A percentile compares a stretch with the other conserved stretches of the same genome.
These are phyloP conservation scores for Termitomyces sp. DNA, from an alignment of 768 basidiomycete species.

Conservation along the genomic window DNA sequence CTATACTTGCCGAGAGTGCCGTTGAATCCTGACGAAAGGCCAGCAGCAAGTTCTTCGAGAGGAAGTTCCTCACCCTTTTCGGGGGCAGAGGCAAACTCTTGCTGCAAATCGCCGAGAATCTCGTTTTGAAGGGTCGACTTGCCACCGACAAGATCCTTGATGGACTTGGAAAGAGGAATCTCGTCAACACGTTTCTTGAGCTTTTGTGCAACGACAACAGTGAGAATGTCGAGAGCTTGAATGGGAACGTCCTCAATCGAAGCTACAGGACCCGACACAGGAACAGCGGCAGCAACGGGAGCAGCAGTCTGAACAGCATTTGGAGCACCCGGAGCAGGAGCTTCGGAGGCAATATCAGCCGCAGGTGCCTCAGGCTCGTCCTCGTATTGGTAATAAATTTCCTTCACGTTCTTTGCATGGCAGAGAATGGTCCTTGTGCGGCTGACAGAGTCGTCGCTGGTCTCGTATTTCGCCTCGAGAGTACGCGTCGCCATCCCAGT, in stretches of 20 bases:
- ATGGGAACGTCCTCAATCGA: constrained; percentile 88
- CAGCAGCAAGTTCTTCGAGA: constrained; percentile 91
- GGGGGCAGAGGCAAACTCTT: constrained; percentile 91
- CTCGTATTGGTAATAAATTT: constrained; percentile 97
- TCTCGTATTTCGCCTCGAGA: constrained; percentile 91
- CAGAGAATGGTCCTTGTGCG: constrained; percentile 81
- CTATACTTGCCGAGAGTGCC: constrained; percentile 95
- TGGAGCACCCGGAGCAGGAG: constrained; percentile 30
- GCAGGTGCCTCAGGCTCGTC: constrained; percentile 61
- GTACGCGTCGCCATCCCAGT: constrained; percentile 93
- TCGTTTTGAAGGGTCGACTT: constrained; percentile 99
- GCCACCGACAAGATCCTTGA: constrained; percentile 98
- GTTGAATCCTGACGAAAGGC: constrained; percentile 74
- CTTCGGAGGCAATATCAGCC: constrained; percentile 32
- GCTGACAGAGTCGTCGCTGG: constrained; percentile 79
- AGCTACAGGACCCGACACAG: constrained; percentile 60
- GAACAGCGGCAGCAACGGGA: constrained; percentile 37
- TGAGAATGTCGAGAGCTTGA: constrained; percentile 86
- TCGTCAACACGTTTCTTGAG: constrained; percentile 93
- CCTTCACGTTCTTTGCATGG: constrained; percentile 92
- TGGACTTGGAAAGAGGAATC: constrained; percentile 86
- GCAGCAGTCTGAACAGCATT: constrained; percentile 38
- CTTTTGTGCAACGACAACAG: constrained; percentile 92
- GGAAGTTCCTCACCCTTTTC: constrained; percentile 99
- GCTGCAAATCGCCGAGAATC: constrained; percentile 93